Evolutionary conservation across 306 rosid genomes (phyloP).

Genomic region (Pyrus pyrifolia): DNA sequence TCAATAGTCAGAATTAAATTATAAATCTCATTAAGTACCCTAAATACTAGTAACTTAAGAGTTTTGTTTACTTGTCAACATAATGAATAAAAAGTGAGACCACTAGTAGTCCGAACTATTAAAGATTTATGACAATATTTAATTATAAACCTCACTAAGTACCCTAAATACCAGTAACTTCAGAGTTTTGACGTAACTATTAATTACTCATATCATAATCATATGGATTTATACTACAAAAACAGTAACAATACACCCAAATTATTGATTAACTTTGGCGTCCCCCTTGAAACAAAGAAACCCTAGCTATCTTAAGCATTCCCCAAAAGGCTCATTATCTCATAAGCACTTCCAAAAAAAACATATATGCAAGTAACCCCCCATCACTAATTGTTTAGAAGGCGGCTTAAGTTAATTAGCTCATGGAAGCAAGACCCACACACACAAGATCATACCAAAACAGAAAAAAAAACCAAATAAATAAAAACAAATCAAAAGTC

Average conservation of each 20-base stretch:
- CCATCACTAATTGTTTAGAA: background rate
- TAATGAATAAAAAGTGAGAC: too few species aligned
- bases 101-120: too few species aligned
- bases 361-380: background rate
- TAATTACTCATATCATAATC: background rate
- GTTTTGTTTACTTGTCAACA: too few species aligned
- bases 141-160: background rate
- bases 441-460: slow-evolving; percentile 6
- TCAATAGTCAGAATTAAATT: too few species aligned
- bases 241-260: background rate
- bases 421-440: slow-evolving; percentile 18
- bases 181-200: background rate
- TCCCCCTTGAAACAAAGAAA: background rate
- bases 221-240: background rate
- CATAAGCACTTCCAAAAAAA: background rate
- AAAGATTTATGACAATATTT: too few species aligned
- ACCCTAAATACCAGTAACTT: background rate
- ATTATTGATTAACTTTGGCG: background rate
- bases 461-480: background rate
- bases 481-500: slow-evolving; percentile 2
- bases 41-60: too few species aligned
- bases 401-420: slow-evolving; percentile 38
- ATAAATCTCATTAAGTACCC: too few species aligned
- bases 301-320: background rate
- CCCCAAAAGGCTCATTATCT: background rate